Evolutionary conservation across 2,329 filamentous ascomycete genomes (phyloP).

Genomic region (Trichoderma sp.): DNA sequence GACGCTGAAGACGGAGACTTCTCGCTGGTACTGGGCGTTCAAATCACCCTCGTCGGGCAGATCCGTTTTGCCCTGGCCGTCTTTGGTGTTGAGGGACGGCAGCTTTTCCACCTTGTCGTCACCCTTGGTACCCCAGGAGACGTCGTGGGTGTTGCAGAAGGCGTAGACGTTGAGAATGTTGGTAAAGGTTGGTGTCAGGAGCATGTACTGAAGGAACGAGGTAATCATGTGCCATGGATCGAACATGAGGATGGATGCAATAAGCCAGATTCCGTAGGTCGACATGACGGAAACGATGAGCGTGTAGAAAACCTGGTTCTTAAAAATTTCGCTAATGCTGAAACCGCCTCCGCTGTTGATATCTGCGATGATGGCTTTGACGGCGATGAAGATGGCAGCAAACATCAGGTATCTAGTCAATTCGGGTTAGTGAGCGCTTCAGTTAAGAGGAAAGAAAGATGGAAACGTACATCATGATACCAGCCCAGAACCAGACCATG

Average conservation of each 20-base stretch:
- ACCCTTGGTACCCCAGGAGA: slow-evolving; percentile 97
- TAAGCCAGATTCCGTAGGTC: slow-evolving; percentile 89
- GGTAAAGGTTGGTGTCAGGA: slow-evolving; percentile 94
- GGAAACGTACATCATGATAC: slow-evolving; percentile 79
- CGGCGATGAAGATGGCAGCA: slow-evolving; percentile 91
- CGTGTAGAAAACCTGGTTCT: slow-evolving; percentile 87
- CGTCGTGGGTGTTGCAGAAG: slow-evolving; percentile 97
- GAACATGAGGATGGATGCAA: slow-evolving; percentile 91
- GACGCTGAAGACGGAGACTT: slow-evolving; percentile 70
- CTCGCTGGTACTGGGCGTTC: slow-evolving; percentile 90
- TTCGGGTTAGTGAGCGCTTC: slow-evolving; percentile 30
- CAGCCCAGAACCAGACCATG: slow-evolving; percentile 98
- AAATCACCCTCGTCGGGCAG: slow-evolving; percentile 93
- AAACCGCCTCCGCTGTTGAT: slow-evolving; percentile 64
- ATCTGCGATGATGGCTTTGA: slow-evolving; percentile 77
- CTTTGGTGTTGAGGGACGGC: slow-evolving; percentile 84
- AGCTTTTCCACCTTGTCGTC: slow-evolving; percentile 94
- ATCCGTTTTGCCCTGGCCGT: slow-evolving; percentile 88
- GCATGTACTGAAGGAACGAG: slow-evolving; percentile 90
- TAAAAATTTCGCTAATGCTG: slow-evolving; percentile 72
- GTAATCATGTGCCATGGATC: slow-evolving; percentile 99
- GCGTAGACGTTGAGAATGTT: slow-evolving; percentile 99
- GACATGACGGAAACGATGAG: slow-evolving; percentile 89
- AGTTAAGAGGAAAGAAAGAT: background rate
- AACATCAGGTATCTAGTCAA: slow-evolving; percentile 78